Base-by-base conservation (phyloP, 192 early-diverging fungal genomes). In the Phycomyces blakesleeanus region DNA sequence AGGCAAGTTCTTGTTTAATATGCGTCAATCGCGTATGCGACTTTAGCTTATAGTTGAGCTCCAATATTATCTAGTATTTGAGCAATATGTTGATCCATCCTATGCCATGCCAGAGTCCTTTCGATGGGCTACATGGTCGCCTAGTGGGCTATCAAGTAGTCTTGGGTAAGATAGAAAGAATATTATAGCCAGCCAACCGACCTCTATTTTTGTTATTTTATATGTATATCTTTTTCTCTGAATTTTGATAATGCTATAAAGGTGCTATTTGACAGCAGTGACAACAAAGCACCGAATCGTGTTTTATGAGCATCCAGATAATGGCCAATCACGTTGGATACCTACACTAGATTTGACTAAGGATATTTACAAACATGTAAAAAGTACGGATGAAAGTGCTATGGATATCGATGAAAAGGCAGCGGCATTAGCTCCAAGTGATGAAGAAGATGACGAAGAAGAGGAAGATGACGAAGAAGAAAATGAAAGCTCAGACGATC, bases 41-140 rank as follows among this genome's bases (percentile, higher is more conserved):
- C 3, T 34, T 5, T 34, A 34, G 29, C 29, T 34, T 34, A 34
- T 34, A 34, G 29, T 34, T 7, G 3, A 34, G 22, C 5, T 3
- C 11, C 51, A 12, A 29, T 15, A 1, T 22, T 51, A 29, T 24
- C 15, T 22, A 62, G 60, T 62, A 6, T 10, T 52, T 38, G 47
- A 38, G 5, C 49, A 38, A 37, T 25, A 20, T 34, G 9, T 62
- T 14, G 15, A 50, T 34, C 10, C 39, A 34, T 51, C 39, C 2
- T 62, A 62, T 51, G 60, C 18, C 34, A 29, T 49, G n/a, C 7
- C 60, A 9, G 60, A 62, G 27, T 18, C 9, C 1, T 62, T 22
- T 52, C 60, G 60, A 11, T 52, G 16, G 25, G 24, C 49, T n/a
- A n/a, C n/a, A 29, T 62, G 60, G 60, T 62, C 60, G 16, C 60